A percentile compares a stretch with the other conserved stretches of the same genome.
phyloP scores from a whole-genome alignment of 2,329 filamentous ascomycete species.

The Alternaria atra region DNA sequence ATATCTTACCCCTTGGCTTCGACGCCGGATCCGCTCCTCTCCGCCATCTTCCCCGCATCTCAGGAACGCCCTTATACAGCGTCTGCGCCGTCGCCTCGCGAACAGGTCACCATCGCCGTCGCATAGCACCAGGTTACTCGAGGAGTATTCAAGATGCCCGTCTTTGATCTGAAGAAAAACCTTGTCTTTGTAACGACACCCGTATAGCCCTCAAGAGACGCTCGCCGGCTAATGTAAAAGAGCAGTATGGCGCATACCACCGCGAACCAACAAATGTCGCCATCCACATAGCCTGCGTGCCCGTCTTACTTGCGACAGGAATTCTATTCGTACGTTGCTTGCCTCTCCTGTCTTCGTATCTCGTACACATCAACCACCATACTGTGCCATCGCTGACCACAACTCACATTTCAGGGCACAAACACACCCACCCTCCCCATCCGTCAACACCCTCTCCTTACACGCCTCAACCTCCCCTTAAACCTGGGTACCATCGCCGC shows the following conservation, averaged over 20 bases:
- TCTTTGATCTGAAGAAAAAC: constrained; percentile 47
- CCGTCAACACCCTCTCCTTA: constrained; percentile 38
- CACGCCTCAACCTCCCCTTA: constrained; percentile 50
- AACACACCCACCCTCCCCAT: constrained; percentile 61
- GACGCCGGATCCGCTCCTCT: constrained; percentile 1
- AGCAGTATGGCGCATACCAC: constrained; percentile 84
- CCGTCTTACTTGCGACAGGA: constrained; percentile 73
- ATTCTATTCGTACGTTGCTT: constrained; percentile 72
- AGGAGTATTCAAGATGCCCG: constrained; percentile 26
- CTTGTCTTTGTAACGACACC: constrained; percentile 41
- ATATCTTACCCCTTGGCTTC: neutral
- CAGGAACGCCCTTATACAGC: neutral
- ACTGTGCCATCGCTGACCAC: neutral
- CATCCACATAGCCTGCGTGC: constrained; percentile 83
- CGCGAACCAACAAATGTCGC: constrained; percentile 77
- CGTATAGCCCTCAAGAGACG: neutral
- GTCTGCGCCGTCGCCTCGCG: neutral
- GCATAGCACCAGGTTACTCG: neutral
- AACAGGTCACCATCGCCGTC: neutral
- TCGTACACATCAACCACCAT: neutral
- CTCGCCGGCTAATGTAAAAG: neutral
- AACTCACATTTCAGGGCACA: constrained; percentile 56
- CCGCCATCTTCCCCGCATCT: constrained; percentile 1
- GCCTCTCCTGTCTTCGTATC: neutral
- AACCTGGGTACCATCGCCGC: constrained; percentile 60